Evolutionary conservation across 768 basidiomycete species (phyloP), one percentile per base, ranked within the genome.

Genomic region (Gloeostereum incarnatum): DNA sequence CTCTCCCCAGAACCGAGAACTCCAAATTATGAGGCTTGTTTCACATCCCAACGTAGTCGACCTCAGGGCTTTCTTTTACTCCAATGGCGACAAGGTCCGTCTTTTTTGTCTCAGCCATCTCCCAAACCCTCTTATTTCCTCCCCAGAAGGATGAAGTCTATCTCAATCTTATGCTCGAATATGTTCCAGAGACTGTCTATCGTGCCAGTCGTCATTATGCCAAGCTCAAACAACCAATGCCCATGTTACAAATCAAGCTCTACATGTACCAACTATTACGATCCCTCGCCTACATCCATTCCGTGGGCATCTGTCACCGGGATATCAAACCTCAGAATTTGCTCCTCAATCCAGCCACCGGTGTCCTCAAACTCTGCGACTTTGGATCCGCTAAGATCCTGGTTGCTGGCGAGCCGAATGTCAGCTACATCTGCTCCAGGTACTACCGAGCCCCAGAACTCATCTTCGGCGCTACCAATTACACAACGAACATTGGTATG

Each of bases 251-350:
- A 69, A 93, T 99, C 72, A 98, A 98, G 70, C 66, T 99, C 54
- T 99, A 99, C 72, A 98, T 97, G 93, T 96, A 97, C 64, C 90
- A 99, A 64, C 86, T 99, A 50, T 71, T 99, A 47, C 90, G 96
- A 44, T 99, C 96, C 11, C 73, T 99, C 44, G 92, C 94, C 48
- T 98, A 99, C 73, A 99, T 99, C 59, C 96, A 99, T 58, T 97
- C 92, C 14, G 89, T 98, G 49, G 96, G 96, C 54, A 99, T 98
- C 53, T 99, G 96, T 61, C 96, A 99, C 66, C 87, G 96, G 54
- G 96, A 99, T 60, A 99, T 99, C 75, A 99, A 99, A 65, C 96
- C 96, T 7, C 96, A 99, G 77, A 99, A 99, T 61, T 67, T 99
- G 39, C 76, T 99, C 36, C 75, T 99, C 50, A 97, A 99, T 65